phyloP scores from a whole-genome alignment of 1,284 basidiomycete genomes.

The Sphaerobolus stellatus region DNA sequence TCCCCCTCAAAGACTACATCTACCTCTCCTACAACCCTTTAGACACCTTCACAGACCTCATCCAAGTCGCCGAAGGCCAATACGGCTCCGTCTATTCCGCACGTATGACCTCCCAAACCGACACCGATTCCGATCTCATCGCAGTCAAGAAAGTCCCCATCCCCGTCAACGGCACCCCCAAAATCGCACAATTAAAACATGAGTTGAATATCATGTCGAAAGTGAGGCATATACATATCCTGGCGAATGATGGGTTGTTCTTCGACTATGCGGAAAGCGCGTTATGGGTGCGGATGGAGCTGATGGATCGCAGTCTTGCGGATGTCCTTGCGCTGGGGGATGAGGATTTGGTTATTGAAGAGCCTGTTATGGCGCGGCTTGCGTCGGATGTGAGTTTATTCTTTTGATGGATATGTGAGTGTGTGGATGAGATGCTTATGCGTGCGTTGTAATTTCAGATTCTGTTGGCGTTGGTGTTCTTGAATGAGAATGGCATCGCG shows the following conservation, averaged over 20 bases:
- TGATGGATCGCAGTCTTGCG: constrained; percentile 80
- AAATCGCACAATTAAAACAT: constrained; percentile 57
- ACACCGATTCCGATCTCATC: constrained; percentile 39
- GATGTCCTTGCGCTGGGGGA: constrained; percentile 65
- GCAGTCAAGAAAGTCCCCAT: constrained; percentile 73
- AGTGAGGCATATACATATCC: constrained; percentile 56
- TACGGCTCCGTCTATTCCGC: constrained; percentile 72
- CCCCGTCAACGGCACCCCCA: constrained; percentile 54
- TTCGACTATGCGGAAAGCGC: constrained; percentile 63
- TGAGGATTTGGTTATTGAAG: constrained; percentile 59
- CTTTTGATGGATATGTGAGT: constrained; percentile 5
- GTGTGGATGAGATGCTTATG: neutral
- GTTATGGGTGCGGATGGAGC: constrained; percentile 81
- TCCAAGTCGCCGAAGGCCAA: constrained; percentile 78
- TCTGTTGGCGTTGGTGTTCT: constrained; percentile 59
- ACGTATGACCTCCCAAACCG: constrained; percentile 33
- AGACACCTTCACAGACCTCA: constrained; percentile 59
- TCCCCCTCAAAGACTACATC: constrained; percentile 62
- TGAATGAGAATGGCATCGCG: constrained; percentile 62
- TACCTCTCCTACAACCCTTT: constrained; percentile 59
- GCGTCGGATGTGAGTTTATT: constrained; percentile 62
- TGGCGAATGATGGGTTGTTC: constrained; percentile 67
- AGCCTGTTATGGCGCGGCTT: constrained; percentile 66
- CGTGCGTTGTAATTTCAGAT: constrained; percentile 42
- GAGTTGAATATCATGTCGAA: constrained; percentile 60